Conservation (phyloP, 805 yeast species). For the Zygotorulaspora danielsina region DNA sequence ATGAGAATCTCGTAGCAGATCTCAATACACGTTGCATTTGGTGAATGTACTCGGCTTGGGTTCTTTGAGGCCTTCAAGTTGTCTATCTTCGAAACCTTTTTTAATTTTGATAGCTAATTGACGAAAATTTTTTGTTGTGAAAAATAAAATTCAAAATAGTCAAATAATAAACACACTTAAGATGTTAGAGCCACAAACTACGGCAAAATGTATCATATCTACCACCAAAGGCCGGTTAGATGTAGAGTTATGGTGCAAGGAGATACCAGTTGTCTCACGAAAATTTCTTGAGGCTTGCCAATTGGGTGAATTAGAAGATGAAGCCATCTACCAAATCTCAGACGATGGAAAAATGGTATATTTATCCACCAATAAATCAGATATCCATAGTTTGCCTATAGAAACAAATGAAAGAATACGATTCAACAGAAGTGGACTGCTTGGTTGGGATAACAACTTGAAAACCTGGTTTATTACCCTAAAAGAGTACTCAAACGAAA, state of each 20-base stretch:
- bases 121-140: slow-evolving; percentile 2
- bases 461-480: slow-evolving; percentile 46
- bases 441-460: slow-evolving; percentile 46
- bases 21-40: not conserved
- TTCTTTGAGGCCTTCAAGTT: too few relatives aligned
- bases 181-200: slow-evolving; percentile 50
- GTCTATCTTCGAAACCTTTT: too few relatives aligned
- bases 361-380: slow-evolving; percentile 17
- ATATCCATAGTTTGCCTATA: slow-evolving; percentile 14
- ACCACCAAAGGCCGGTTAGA: slow-evolving; percentile 59
- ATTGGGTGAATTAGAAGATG: slow-evolving; percentile 4
- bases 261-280: slow-evolving; percentile 48
- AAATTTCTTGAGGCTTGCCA: slow-evolving; percentile 47
- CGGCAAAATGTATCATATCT: slow-evolving; percentile 51
- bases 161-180: too few relatives aligned
- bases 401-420: slow-evolving; percentile 53
- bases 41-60: not conserved
- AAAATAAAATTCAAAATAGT: not conserved
- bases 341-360: not conserved
- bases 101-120: too few relatives aligned
- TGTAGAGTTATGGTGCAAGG: slow-evolving; percentile 67
- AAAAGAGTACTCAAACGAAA: slow-evolving; percentile 41
- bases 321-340: slow-evolving; percentile 5
- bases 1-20: not conserved
- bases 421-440: slow-evolving; percentile 49